Conservation (phyloP, 2,329 filamentous ascomycete genomes). For the Phialophora tarda region DNA sequence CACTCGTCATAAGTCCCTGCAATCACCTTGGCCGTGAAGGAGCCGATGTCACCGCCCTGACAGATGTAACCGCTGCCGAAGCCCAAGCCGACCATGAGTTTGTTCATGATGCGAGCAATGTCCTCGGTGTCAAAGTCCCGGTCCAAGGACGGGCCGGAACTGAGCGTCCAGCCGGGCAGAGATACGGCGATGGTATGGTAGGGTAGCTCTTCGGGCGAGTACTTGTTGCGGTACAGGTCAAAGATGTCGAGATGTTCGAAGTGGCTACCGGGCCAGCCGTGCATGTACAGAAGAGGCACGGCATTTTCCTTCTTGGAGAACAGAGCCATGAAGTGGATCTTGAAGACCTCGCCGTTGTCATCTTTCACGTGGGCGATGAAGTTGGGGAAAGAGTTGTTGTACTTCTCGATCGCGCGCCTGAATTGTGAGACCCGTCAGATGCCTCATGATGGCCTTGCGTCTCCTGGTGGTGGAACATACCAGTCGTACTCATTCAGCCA, state of each 20-base stretch:
- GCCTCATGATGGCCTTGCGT: not conserved
- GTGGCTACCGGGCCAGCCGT: slow-evolving; percentile 49
- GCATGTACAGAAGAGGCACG: slow-evolving; percentile 58
- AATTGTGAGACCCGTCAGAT: not conserved
- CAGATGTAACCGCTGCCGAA: slow-evolving; percentile 59
- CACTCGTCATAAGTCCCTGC: slow-evolving; percentile 53
- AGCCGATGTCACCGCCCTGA: slow-evolving; percentile 65
- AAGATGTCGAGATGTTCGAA: slow-evolving; percentile 63
- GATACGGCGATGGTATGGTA: slow-evolving; percentile 64
- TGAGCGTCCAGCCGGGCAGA: slow-evolving; percentile 61
- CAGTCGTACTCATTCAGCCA: slow-evolving; percentile 24
- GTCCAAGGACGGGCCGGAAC: slow-evolving; percentile 53
- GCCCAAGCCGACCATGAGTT: slow-evolving; percentile 60
- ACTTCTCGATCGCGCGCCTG: slow-evolving; percentile 40
- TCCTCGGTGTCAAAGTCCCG: slow-evolving; percentile 51
- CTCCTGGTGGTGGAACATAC: not conserved
- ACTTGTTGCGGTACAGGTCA: slow-evolving; percentile 52
- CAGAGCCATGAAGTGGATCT: slow-evolving; percentile 61
- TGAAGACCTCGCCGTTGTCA: slow-evolving; percentile 43
- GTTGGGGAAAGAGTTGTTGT: slow-evolving; percentile 59
- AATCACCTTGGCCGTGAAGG: slow-evolving; percentile 52
- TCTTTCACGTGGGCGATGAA: slow-evolving; percentile 54
- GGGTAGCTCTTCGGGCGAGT: slow-evolving; percentile 57
- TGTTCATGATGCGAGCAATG: slow-evolving; percentile 55
- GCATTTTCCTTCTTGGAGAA: slow-evolving; percentile 60